Conservation (phyloP, 2,329 filamentous ascomycete species). For the Blumeria graminis region DNA sequence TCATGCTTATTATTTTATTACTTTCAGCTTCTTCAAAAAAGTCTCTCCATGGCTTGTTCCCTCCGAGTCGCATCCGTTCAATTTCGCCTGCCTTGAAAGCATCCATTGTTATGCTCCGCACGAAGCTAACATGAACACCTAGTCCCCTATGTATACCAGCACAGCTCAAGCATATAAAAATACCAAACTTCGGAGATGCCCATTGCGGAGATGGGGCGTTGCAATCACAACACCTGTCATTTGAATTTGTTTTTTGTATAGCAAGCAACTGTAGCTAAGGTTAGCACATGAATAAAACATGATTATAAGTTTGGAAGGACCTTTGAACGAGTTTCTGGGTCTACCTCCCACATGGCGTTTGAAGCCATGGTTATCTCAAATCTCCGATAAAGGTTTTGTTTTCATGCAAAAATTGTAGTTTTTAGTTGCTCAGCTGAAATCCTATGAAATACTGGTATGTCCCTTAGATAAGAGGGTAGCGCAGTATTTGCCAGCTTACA, state of each 20-base stretch:
- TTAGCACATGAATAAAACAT: background rate
- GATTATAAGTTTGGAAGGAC: conserved; percentile 20
- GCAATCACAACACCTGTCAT: conserved; percentile 87
- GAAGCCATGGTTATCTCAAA: conserved; percentile 23
- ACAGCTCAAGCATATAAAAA: conserved; percentile 95
- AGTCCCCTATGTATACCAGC: conserved; percentile 84
- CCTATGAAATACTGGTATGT: conserved; percentile 5
- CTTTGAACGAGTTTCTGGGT: conserved; percentile 91
- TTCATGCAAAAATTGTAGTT: no score
- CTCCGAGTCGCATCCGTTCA: conserved; percentile 75
- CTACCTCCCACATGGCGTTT: conserved; percentile 93
- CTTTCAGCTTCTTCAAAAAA: conserved; percentile 61
- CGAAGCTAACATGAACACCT: conserved; percentile 95
- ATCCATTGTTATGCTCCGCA: conserved; percentile 95
- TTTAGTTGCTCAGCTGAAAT: no score
- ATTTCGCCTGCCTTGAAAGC: conserved; percentile 88
- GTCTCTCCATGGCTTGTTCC: conserved; percentile 64
- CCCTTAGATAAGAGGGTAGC: conserved; percentile 14
- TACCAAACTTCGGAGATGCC: conserved; percentile 90
- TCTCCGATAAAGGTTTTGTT: no score
- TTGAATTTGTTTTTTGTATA: conserved; percentile 74
- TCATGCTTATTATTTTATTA: conserved; percentile 38
- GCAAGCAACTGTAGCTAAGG: conserved; percentile 46
- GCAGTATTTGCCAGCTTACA: conserved; percentile 14
- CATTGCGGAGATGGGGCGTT: conserved; percentile 90